Percentiles rank a stretch among this genome's conserved stretches.
phyloP scores from a whole-genome alignment of 768 basidiomycete genomes.

The Collybia nuda region DNA sequence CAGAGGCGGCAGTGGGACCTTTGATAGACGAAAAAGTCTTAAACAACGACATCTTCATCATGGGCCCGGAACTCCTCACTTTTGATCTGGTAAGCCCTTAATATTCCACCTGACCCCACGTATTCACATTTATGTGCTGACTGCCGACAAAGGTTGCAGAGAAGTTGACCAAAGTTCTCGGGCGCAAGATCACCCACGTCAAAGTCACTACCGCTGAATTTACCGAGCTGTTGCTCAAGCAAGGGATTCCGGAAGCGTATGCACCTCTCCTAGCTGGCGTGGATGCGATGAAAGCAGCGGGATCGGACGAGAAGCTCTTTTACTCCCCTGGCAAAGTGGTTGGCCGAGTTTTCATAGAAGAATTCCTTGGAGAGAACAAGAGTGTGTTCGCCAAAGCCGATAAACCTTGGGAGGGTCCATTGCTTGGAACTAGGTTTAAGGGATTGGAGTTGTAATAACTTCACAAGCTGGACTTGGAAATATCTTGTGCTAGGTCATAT shows the following conservation, averaged over 20 bases:
- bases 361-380: too few relatives aligned
- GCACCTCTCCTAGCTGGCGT: slow-evolving; percentile 4
- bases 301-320: slow-evolving; percentile 2
- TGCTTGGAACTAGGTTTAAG: too few relatives aligned
- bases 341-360: background rate
- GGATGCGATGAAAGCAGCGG: background rate
- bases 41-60: slow-evolving; percentile 14
- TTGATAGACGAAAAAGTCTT: slow-evolving; percentile 17
- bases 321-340: slow-evolving; percentile 3
- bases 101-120: background rate
- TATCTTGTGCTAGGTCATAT: too few relatives aligned
- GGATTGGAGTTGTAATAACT: too few relatives aligned
- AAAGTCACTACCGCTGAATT: slow-evolving; percentile 11
- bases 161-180: slow-evolving; percentile 17
- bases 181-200: slow-evolving; percentile 18
- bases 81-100: slow-evolving; percentile 22
- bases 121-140: too few relatives aligned
- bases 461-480: too few relatives aligned
- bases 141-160: slow-evolving; percentile 14
- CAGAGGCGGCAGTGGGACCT: slow-evolving; percentile 23
- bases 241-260: slow-evolving; percentile 3
- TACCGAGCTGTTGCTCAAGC: background rate
- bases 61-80: slow-evolving; percentile 25
- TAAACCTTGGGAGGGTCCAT: too few relatives aligned
- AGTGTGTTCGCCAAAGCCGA: too few relatives aligned